A percentile compares a stretch with the other conserved stretches of the same genome.
Conservation (phyloP, 805 yeast genomes). For the Yarrowia divulgata region DNA sequence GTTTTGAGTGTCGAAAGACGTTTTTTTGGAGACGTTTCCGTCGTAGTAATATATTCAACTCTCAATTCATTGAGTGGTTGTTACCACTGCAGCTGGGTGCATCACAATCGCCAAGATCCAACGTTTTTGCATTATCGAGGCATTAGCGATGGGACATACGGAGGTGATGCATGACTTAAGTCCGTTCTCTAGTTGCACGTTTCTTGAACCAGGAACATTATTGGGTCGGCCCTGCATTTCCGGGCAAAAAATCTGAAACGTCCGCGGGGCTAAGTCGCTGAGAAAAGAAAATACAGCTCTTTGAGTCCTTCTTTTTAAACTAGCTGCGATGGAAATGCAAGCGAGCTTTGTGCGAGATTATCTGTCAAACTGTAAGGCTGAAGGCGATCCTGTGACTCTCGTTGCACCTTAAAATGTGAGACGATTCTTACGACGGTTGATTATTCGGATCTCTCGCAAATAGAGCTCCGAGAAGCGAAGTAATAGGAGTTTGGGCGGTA, state of each 20-base stretch:
- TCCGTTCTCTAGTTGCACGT: constrained; percentile 19
- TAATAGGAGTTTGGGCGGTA: not conserved
- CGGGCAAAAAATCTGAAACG: constrained; percentile 15
- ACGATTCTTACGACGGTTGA: constrained; percentile 5
- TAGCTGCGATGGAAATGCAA: not conserved
- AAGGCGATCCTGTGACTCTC: constrained; percentile 23
- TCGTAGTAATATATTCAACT: not conserved
- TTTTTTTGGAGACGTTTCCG: too few relatives aligned
- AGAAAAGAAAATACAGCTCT: not conserved
- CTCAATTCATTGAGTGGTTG: not conserved
- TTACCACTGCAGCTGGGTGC: not conserved
- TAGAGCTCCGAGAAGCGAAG: not conserved
- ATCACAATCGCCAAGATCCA: not conserved
- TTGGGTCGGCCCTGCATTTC: constrained; percentile 32
- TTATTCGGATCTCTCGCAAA: constrained; percentile 4
- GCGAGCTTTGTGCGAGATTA: constrained; percentile 12
- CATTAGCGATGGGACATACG: constrained; percentile 8
- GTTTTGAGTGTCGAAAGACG: too few relatives aligned
- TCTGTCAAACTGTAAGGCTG: constrained; percentile 12
- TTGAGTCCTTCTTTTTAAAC: not conserved
- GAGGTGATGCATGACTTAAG: not conserved
- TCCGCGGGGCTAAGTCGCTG: not conserved
- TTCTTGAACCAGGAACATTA: not conserved
- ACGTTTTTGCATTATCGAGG: constrained; percentile 34
- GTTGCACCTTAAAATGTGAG: constrained; percentile 8